These are phyloP conservation scores for Cornus suecica DNA, from an alignment of 148 eudicot species.

Conservation along the genomic window DNA sequence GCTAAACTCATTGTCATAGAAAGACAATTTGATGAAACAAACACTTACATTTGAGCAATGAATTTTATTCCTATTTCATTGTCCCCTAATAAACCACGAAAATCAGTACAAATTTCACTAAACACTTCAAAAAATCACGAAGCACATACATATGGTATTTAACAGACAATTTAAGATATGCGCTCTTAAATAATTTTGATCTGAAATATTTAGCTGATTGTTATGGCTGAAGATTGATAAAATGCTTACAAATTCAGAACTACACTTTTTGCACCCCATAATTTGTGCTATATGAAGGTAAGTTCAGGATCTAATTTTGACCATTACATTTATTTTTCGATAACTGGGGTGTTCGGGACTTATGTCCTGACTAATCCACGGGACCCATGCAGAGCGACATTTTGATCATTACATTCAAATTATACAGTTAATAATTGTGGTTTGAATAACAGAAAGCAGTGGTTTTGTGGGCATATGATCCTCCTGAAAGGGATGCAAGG, in stretches of 20 bases:
- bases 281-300: neutral
- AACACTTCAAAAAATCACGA: neutral
- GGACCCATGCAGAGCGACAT: no score
- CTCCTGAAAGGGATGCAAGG: slow-evolving; percentile 85
- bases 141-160: neutral
- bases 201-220: neutral
- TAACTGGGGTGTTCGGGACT: no score
- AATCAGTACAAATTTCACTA: neutral
- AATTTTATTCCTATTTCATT: neutral
- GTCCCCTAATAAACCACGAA: neutral
- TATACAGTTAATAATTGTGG: neutral
- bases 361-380: no score
- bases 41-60: neutral
- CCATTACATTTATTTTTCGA: neutral
- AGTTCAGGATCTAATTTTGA: neutral
- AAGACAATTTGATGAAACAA: neutral
- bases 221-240: neutral
- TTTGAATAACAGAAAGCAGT: slow-evolving; percentile 53
- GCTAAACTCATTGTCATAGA: no score
- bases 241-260: neutral
- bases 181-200: no score
- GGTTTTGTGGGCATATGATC: slow-evolving; percentile 69
- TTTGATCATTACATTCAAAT: no score
- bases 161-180: neutral
- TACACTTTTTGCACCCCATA: no score